Evolutionary conservation across 2,329 filamentous ascomycete species (phyloP).

Genomic region (Rugonectria rugulosa): DNA sequence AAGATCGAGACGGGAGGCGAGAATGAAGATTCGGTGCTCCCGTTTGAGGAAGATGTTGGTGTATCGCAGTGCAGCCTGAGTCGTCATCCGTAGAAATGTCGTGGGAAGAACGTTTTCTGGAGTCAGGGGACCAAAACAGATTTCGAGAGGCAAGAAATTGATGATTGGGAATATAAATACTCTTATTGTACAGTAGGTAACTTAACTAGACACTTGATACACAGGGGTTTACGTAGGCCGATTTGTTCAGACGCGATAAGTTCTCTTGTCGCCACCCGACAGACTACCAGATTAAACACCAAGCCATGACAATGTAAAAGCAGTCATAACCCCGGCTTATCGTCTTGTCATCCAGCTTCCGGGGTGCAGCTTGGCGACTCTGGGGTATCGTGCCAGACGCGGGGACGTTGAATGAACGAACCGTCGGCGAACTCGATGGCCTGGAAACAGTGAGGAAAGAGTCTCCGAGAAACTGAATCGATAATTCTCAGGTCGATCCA

Average conservation of each 20-base stretch:
- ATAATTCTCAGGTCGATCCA: not conserved
- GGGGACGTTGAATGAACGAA: not conserved
- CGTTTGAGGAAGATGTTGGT: conserved; percentile 25
- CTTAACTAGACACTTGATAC: too few species aligned
- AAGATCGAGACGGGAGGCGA: conserved; percentile 23
- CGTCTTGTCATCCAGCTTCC: conserved; percentile 8
- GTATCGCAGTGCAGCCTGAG: conserved; percentile 19
- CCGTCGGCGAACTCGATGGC: not conserved
- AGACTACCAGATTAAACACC: not conserved
- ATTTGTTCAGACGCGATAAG: not conserved
- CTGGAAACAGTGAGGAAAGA: not conserved
- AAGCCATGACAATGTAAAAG: not conserved
- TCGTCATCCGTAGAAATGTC: conserved; percentile 18
- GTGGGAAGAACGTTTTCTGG: too few species aligned
- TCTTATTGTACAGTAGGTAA: too few species aligned
- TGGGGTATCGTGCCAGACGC: conserved; percentile 13
- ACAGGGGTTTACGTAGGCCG: too few species aligned
- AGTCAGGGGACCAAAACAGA: too few species aligned
- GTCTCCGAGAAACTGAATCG: not conserved
- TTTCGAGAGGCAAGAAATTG: too few species aligned
- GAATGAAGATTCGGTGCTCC: conserved; percentile 23
- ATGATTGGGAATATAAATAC: too few species aligned
- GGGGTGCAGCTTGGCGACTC: conserved; percentile 15
- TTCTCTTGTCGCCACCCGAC: not conserved
- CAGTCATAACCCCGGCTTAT: conserved; percentile 23